phyloP scores from a whole-genome alignment of 2,329 filamentous ascomycete genomes.

The Elsinoe batatas region DNA sequence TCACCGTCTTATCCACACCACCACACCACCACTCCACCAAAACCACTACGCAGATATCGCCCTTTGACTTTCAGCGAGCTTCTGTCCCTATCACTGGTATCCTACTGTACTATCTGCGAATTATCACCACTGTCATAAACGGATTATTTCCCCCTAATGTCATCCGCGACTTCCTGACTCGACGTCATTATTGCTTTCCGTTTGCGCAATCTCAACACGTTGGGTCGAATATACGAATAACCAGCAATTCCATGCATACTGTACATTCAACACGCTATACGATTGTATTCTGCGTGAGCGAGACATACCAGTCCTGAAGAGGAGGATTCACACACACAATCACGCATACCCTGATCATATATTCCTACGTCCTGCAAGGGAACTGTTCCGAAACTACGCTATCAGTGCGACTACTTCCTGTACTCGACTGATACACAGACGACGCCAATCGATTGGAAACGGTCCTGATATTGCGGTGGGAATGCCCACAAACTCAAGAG shows the following conservation, averaged over 20 bases:
- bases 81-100: neutral
- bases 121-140: neutral
- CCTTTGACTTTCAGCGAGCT: neutral
- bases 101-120: neutral
- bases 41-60: neutral
- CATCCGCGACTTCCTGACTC: constrained; percentile 10
- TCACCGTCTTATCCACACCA: constrained; percentile 11
- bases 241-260: neutral
- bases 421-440: neutral
- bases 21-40: neutral
- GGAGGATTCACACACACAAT: neutral
- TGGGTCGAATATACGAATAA: neutral
- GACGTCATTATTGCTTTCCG: constrained; percentile 11
- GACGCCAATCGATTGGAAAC: neutral
- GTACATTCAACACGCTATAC: neutral
- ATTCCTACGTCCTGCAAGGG: no score
- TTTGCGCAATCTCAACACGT: neutral
- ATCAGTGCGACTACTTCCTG: no score
- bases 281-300: neutral
- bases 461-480: neutral
- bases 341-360: no score
- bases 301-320: neutral
- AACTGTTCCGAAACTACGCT: no score
- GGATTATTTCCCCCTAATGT: neutral
- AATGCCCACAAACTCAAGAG: constrained; percentile 3